Conservation (phyloP, 352 stramenopile species). For the Globisporangium barbulae region DNA sequence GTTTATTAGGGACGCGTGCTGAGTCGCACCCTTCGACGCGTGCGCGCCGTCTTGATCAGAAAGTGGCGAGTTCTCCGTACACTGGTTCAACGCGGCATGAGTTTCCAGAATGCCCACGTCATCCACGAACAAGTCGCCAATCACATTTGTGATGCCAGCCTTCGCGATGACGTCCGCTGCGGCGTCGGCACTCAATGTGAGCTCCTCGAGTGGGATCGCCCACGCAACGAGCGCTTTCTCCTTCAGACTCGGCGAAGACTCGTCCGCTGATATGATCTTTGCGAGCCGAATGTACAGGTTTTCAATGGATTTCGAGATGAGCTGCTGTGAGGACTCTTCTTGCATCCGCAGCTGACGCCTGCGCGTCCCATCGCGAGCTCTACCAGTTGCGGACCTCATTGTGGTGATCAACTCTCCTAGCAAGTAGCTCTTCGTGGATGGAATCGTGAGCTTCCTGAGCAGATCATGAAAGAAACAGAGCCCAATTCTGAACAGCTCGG, state of each 20-base stretch:
- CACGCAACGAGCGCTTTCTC: constrained; percentile 43
- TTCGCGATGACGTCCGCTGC: constrained; percentile 18
- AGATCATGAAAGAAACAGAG: constrained; percentile 51
- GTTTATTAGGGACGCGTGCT: background rate
- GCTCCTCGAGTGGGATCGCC: constrained; percentile 16
- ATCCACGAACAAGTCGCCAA: constrained; percentile 12
- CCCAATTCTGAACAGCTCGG: constrained; percentile 24
- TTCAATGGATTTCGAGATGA: constrained; percentile 30
- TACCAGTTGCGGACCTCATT: background rate
- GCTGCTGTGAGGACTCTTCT: background rate
- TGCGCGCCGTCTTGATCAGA: background rate
- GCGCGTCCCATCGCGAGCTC: background rate
- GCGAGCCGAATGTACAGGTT: constrained; percentile 52
- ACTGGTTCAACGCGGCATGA: background rate
- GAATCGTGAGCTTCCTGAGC: constrained; percentile 48
- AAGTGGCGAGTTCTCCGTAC: background rate
- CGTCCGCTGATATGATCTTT: constrained; percentile 35
- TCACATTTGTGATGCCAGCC: constrained; percentile 14
- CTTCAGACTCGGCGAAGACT: constrained; percentile 37
- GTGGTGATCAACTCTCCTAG: constrained; percentile 26
- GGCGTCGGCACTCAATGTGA: background rate
- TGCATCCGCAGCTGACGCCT: background rate
- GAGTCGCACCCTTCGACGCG: background rate
- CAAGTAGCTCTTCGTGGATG: constrained; percentile 36
- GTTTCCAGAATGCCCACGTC: constrained; percentile 4